Evolutionary conservation across 2,329 filamentous ascomycete genomes (phyloP).

Genomic region (Pseudogymnoascus sp.): DNA sequence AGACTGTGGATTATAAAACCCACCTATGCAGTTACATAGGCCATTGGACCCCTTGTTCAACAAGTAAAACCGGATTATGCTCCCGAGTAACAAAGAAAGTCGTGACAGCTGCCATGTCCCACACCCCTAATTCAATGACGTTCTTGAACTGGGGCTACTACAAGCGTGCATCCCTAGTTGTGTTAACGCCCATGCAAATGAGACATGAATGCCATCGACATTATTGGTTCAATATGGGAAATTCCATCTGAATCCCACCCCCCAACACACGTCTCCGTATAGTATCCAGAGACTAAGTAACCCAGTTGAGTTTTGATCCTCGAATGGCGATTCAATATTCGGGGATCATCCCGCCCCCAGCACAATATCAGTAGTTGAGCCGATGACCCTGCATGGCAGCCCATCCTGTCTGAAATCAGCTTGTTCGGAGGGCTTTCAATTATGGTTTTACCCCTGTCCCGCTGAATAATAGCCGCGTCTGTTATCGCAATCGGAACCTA

Average conservation of each 20-base stretch:
- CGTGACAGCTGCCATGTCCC: not conserved
- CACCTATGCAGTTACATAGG: not conserved
- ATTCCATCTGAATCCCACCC: not conserved
- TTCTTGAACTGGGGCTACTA: not conserved
- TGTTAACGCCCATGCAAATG: not conserved
- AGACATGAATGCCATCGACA: not conserved
- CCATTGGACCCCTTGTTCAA: not conserved
- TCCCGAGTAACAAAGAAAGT: not conserved
- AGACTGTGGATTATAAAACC: not conserved
- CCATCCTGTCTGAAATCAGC: not conserved
- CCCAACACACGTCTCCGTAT: not conserved
- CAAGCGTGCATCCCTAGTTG: not conserved
- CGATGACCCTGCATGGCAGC: not conserved
- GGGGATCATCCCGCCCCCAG: not conserved
- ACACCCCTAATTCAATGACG: not conserved
- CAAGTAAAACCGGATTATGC: not conserved
- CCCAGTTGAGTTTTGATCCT: not conserved
- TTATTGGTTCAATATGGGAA: not conserved
- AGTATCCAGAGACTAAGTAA: not conserved
- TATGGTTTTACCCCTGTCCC: slow-evolving; percentile 2
- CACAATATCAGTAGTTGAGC: not conserved
- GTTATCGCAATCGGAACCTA: not conserved
- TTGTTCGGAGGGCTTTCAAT: not conserved
- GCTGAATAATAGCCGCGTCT: not conserved
- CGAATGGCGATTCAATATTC: too few species aligned